Conservation (phyloP, 2,329 filamentous ascomycete genomes). For the Xylariaceae sp. region DNA sequence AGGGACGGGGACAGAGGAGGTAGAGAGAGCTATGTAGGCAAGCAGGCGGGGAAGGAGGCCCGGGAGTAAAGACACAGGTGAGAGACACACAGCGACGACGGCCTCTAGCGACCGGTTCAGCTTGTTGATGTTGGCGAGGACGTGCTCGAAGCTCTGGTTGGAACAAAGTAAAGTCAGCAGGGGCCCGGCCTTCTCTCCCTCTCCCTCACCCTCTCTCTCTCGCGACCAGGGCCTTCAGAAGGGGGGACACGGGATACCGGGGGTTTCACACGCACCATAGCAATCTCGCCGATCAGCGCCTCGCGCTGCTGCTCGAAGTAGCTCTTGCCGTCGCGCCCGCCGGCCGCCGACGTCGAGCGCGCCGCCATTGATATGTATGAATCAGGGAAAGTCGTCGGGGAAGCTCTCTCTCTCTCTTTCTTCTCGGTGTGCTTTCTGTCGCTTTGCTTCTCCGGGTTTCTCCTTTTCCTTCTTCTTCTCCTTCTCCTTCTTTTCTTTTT, state of each 20-base stretch:
- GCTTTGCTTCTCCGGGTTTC: background rate
- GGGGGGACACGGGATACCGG: background rate
- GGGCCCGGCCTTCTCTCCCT: background rate
- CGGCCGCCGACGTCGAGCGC: slow-evolving; percentile 17
- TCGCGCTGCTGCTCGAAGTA: slow-evolving; percentile 75
- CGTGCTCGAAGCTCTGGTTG: slow-evolving; percentile 78
- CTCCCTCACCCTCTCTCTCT: background rate
- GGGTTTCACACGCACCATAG: slow-evolving; percentile 44
- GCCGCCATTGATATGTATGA: too few relatives aligned
- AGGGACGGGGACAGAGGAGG: too few relatives aligned
- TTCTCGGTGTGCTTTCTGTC: background rate
- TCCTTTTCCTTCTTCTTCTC: background rate
- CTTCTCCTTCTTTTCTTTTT: background rate
- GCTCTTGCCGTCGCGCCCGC: slow-evolving; percentile 41
- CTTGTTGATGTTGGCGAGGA: slow-evolving; percentile 92
- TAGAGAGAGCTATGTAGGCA: too few relatives aligned
- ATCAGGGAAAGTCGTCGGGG: too few relatives aligned
- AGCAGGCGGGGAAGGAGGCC: too few relatives aligned
- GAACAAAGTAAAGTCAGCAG: too few relatives aligned
- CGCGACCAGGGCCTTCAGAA: background rate
- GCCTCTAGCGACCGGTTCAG: slow-evolving; percentile 88
- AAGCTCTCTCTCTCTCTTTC: slow-evolving; percentile 21
- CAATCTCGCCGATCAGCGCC: slow-evolving; percentile 63
- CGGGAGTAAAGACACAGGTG: too few relatives aligned
- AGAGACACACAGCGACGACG: slow-evolving; percentile 74